These are phyloP conservation scores for Paracoccidioides brasiliensis DNA, from an alignment of 2,329 filamentous ascomycete species.

Conservation along the genomic window DNA sequence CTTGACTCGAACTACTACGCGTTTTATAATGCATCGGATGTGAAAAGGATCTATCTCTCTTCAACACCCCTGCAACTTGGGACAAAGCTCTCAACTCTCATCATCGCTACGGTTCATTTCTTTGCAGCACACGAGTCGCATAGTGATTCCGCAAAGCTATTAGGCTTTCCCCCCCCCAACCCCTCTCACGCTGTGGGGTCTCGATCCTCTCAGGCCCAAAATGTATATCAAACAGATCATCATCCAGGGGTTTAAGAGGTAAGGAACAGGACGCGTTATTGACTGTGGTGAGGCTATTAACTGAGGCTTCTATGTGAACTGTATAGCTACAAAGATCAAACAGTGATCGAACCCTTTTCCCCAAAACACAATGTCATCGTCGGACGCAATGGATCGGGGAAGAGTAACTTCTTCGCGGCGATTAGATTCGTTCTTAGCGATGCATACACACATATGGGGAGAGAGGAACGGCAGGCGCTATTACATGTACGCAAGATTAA, in stretches of 20 bases:
- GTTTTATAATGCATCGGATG: not conserved
- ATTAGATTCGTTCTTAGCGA: slow-evolving; percentile 98
- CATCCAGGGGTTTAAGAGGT: slow-evolving; percentile 99
- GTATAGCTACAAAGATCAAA: slow-evolving; percentile 94
- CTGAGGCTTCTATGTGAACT: slow-evolving; percentile 8
- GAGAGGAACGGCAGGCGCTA: slow-evolving; percentile 87
- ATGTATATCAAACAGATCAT: slow-evolving; percentile 99
- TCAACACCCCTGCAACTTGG: not conserved
- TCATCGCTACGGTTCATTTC: not conserved
- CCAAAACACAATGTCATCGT: slow-evolving; percentile 97
- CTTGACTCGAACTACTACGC: not conserved
- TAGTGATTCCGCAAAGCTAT: not conserved
- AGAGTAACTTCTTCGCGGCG: slow-evolving; percentile 98
- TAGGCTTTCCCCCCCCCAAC: not conserved
- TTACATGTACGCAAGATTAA: slow-evolving; percentile 49
- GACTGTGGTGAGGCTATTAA: slow-evolving; percentile 4
- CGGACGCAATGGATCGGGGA: slow-evolving; percentile 96
- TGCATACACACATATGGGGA: slow-evolving; percentile 89
- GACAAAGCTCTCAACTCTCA: not conserved
- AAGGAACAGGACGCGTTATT: slow-evolving; percentile 15
- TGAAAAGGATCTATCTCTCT: not conserved
- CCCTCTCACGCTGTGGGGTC: not conserved
- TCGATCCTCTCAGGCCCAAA: slow-evolving; percentile 18
- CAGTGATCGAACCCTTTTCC: slow-evolving; percentile 95
- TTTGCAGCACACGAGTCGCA: not conserved